phyloP scores from a whole-genome alignment of 306 rosid genomes.

The Cicer bijugum region DNA sequence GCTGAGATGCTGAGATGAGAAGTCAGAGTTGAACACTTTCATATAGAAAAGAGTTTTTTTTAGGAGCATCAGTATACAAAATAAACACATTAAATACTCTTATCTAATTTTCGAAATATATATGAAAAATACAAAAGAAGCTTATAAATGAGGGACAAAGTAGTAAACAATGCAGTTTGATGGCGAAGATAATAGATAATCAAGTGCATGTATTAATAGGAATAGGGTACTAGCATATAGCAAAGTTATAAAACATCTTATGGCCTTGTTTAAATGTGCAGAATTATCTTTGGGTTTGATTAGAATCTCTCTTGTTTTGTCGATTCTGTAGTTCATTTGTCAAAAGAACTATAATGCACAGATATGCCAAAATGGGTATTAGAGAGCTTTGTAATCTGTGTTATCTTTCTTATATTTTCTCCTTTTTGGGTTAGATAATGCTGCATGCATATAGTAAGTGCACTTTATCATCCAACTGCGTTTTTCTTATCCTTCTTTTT shows the following conservation, averaged over 20 bases:
- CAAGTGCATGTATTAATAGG: background rate
- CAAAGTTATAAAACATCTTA: slow-evolving; percentile 1
- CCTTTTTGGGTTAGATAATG: background rate
- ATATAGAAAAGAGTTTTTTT: too few relatives aligned
- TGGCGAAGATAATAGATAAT: background rate
- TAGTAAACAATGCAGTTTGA: background rate
- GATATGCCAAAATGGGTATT: slow-evolving; percentile 17
- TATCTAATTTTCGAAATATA: too few relatives aligned
- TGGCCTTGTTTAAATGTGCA: background rate
- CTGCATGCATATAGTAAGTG: slow-evolving; percentile 22
- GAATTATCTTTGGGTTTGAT: slow-evolving; percentile 19
- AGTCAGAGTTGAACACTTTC: too few relatives aligned
- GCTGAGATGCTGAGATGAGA: too few relatives aligned
- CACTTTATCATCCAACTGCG: slow-evolving; percentile 21
- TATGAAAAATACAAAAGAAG: too few relatives aligned
- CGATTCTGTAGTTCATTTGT: background rate
- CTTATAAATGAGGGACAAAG: too few relatives aligned
- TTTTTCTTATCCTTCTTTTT: background rate
- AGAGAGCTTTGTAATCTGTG: background rate
- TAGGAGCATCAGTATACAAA: too few relatives aligned
- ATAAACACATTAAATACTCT: too few relatives aligned
- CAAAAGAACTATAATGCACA: background rate
- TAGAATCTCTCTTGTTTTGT: slow-evolving; percentile 18
- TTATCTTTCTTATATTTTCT: slow-evolving; percentile 31
- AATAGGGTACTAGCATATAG: background rate